These are phyloP conservation scores for Alternaria sp. DNA, from an alignment of 2,329 filamentous ascomycete species.

Conservation along the genomic window DNA sequence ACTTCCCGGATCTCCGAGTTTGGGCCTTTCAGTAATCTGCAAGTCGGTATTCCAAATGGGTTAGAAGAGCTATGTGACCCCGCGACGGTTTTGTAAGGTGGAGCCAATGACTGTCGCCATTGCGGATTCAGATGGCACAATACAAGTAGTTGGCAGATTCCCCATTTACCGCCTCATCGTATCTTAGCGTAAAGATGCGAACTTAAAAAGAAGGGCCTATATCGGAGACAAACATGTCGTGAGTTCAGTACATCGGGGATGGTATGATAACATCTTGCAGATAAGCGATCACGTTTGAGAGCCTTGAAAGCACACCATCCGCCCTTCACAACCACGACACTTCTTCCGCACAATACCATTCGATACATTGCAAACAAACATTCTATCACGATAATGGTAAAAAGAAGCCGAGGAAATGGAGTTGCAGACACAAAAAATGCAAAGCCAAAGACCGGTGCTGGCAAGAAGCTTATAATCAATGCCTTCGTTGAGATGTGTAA, in stretches of 20 bases:
- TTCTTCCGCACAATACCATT: conserved; percentile 31
- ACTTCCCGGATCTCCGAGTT: neutral
- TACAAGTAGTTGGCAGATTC: conserved; percentile 6
- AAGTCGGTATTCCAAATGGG: neutral
- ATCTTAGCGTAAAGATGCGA: conserved; percentile 2
- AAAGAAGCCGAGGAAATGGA: conserved; percentile 21
- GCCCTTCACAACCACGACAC: conserved; percentile 16
- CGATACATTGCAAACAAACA: conserved; percentile 14
- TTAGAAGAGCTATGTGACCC: neutral
- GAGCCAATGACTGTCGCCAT: conserved; percentile 31
- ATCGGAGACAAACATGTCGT: conserved; percentile 21
- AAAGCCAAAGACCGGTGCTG: conserved; percentile 25
- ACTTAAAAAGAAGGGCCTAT: conserved; percentile 13
- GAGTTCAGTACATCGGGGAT: neutral
- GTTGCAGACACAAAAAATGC: conserved; percentile 29
- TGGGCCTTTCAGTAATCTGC: neutral
- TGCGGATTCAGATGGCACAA: conserved; percentile 35
- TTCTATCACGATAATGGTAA: conserved; percentile 14
- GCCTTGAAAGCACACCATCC: conserved; percentile 41
- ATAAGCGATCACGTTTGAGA: conserved; percentile 43
- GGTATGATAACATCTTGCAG: conserved; percentile 9
- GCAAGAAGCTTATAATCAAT: conserved; percentile 53
- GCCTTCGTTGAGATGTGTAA: conserved; percentile 56
- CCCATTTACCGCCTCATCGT: neutral
- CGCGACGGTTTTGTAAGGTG: conserved; percentile 12